These are phyloP conservation scores for Populus hybrid DNA, from an alignment of 441 rosid species.

Conservation along the genomic window DNA sequence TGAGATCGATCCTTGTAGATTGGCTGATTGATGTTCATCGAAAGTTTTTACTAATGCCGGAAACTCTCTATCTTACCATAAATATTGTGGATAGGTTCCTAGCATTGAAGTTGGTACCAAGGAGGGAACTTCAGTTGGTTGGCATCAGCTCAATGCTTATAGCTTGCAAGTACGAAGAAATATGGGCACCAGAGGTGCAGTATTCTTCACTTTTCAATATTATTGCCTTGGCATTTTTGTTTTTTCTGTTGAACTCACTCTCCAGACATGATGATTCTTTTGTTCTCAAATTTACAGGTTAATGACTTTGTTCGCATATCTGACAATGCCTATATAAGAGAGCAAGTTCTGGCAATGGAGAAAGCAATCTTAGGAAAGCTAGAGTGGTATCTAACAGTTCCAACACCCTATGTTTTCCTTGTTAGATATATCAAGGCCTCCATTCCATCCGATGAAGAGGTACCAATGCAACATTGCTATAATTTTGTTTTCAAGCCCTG, in stretches of 20 bases:
- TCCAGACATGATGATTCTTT: neutral
- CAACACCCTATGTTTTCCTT: conserved; percentile 79
- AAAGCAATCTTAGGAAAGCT: conserved; percentile 61
- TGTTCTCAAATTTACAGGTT: conserved; percentile 34
- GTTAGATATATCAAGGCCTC: conserved; percentile 77
- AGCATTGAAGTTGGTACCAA: conserved; percentile 48
- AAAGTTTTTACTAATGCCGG: conserved; percentile 73
- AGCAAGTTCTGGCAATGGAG: conserved; percentile 79
- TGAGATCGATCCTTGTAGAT: conserved; percentile 80
- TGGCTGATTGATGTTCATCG: conserved; percentile 85
- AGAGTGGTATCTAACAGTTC: conserved; percentile 81
- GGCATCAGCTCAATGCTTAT: conserved; percentile 81
- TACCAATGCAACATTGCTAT: neutral
- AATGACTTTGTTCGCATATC: conserved; percentile 73
- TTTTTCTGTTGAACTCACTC: neutral
- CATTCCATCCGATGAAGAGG: conserved; percentile 41
- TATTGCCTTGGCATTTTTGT: neutral
- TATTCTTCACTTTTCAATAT: neutral
- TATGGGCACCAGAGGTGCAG: conserved; percentile 81
- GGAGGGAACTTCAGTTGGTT: conserved; percentile 72
- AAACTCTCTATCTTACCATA: conserved; percentile 74
- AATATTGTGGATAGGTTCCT: conserved; percentile 76
- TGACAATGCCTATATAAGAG: conserved; percentile 56
- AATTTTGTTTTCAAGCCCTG: neutral
- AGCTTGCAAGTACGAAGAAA: conserved; percentile 88